A percentile compares a stretch with the other conserved stretches of the same genome.
Evolutionary conservation across 768 basidiomycete genomes (phyloP).

Genomic region (Coprinopsis strossmayeri): DNA sequence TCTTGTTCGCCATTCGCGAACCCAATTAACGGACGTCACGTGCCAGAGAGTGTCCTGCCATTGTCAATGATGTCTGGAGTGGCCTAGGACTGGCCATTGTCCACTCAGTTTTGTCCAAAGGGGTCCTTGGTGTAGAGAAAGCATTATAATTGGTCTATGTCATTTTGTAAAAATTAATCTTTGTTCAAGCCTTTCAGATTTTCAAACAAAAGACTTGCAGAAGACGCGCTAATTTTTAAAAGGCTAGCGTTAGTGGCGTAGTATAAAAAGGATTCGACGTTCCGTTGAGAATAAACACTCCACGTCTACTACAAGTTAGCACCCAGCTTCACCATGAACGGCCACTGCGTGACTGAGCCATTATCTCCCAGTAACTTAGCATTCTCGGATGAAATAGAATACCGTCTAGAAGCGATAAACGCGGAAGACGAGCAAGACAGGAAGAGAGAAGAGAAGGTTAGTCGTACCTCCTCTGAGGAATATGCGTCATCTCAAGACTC

Average conservation of each 20-base stretch:
- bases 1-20: slow-evolving; percentile 16
- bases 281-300: no score
- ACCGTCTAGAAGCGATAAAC: slow-evolving; percentile 3
- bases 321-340: neutral
- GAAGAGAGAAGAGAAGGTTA: slow-evolving; percentile 7
- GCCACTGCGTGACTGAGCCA: neutral
- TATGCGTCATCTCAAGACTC: neutral
- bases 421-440: slow-evolving; percentile 5
- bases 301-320: neutral
- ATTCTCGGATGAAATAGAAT: slow-evolving; percentile 9
- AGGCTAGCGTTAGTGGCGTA: no score
- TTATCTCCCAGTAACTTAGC: slow-evolving; percentile 8
- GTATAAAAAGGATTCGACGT: no score
- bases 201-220: no score
- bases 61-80: no score
- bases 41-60: no score
- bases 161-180: neutral
- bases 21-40: slow-evolving; percentile 27
- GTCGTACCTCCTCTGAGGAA: neutral
- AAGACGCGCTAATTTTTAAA: no score
- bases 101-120: neutral
- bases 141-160: neutral
- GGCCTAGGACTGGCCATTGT: no score
- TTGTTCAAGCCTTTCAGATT: no score
- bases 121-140: neutral